These are phyloP conservation scores for Ganoderma resinaceum DNA, from an alignment of 1,284 basidiomycete species.

Conservation along the genomic window DNA sequence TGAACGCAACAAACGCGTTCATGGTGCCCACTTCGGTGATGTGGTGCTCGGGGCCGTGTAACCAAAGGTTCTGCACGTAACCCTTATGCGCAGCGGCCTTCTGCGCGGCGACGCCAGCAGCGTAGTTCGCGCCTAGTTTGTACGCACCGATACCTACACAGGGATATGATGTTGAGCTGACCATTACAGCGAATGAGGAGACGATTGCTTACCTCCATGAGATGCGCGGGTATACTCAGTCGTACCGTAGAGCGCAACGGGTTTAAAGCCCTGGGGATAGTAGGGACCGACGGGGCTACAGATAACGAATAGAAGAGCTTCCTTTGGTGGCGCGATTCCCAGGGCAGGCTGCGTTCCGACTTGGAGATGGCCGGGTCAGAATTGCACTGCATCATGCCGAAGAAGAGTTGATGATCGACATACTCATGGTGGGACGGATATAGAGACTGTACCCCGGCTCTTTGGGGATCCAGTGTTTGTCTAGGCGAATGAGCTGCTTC, in stretches of 20 bases:
- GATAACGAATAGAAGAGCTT: conserved; percentile 95
- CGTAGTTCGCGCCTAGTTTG: conserved; percentile 95
- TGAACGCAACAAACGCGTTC: conserved; percentile 94
- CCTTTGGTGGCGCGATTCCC: conserved; percentile 87
- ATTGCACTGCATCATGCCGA: conserved; percentile 7
- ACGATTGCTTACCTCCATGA: conserved; percentile 72
- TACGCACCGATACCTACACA: conserved; percentile 80
- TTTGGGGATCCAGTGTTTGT: conserved; percentile 93
- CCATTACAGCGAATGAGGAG: background rate
- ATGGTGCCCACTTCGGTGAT: conserved; percentile 95
- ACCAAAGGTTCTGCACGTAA: conserved; percentile 96
- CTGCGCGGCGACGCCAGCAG: conserved; percentile 89
- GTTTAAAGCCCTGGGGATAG: conserved; percentile 96
- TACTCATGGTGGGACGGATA: conserved; percentile 83
- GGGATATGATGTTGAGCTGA: background rate
- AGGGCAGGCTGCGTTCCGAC: conserved; percentile 92
- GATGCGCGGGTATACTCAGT: conserved; percentile 91
- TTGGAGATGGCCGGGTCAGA: conserved; percentile 41
- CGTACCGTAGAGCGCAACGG: conserved; percentile 91
- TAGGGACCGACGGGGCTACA: conserved; percentile 95
- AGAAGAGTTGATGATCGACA: conserved; percentile 33
- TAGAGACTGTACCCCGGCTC: conserved; percentile 93
- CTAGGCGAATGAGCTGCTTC: conserved; percentile 87
- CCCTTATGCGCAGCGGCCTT: conserved; percentile 84
- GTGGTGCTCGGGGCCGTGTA: conserved; percentile 87